A percentile compares a stretch with the other conserved stretches of the same genome.
Evolutionary conservation across 441 rosid species (phyloP).

Genomic region (Adansonia rubrostipa): DNA sequence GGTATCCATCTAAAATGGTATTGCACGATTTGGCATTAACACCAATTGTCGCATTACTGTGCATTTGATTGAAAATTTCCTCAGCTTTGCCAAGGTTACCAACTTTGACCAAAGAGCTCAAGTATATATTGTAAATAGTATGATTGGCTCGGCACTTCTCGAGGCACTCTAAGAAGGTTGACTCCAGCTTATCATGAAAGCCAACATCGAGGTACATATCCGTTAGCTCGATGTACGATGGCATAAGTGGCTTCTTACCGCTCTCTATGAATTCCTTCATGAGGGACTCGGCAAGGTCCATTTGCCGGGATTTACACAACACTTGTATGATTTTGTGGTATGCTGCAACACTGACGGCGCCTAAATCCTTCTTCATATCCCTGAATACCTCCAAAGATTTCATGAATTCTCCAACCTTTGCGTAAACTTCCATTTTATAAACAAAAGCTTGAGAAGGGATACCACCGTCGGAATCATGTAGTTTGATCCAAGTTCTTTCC

Average conservation of each 20-base stretch:
- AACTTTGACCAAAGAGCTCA: constrained; percentile 65
- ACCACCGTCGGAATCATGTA: constrained; percentile 38
- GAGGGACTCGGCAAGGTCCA: constrained; percentile 62
- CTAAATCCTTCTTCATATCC: constrained; percentile 65
- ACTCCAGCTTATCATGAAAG: constrained; percentile 60
- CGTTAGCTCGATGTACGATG: constrained; percentile 59
- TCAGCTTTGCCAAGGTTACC: constrained; percentile 66
- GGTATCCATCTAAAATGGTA: constrained; percentile 60
- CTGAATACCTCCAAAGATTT: constrained; percentile 66
- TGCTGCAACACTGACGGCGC: constrained; percentile 58
- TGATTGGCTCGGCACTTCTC: constrained; percentile 68
- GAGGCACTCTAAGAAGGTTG: constrained; percentile 59
- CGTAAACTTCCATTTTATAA: constrained; percentile 77
- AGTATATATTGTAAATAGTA: constrained; percentile 63
- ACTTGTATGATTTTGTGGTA: constrained; percentile 84
- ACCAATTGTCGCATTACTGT: constrained; percentile 47
- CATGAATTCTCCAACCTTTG: constrained; percentile 56
- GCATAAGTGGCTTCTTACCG: constrained; percentile 70
- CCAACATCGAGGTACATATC: constrained; percentile 60
- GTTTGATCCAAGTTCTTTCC: constrained; percentile 67
- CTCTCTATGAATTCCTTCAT: constrained; percentile 64
- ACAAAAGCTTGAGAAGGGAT: constrained; percentile 75
- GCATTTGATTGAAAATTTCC: constrained; percentile 67
- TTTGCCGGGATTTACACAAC: constrained; percentile 54
- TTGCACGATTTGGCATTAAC: constrained; percentile 72